Evolutionary conservation across 2,329 filamentous ascomycete species (phyloP), one percentile per base, ranked within the genome.

Genomic region (Beauveria sp.): DNA sequence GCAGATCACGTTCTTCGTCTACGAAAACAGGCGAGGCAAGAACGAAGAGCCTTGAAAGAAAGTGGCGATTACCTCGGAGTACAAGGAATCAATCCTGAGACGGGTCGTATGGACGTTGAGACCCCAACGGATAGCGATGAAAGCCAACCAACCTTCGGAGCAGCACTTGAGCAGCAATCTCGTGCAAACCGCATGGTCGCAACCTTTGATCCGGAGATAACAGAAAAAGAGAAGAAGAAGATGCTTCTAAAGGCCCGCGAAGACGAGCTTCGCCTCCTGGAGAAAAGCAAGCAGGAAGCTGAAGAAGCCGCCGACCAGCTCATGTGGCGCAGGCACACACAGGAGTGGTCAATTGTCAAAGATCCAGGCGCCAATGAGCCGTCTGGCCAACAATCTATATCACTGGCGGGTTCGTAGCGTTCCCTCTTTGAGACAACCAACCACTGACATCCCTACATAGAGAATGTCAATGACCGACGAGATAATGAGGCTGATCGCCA

Each of bases 31-130:
- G 64, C 69, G 43, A 70, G 73, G 2, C 66, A 67, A 7, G 72
- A 75, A 42, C 76, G 82, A 6, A 75, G 75, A 50, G 76, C 69
- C 46, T 73, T 85, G 60, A 82, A 79, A 64, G 76, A 80, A 60
- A 83, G 80, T 60, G 82, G 82, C 5, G 83, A 87, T 68, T 86
- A 79, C 67, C 76, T 86, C 0, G 83, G 83, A 2, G 80, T 85
- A 1, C 82, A 84, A 62, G 83, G 83, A 3, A 74, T 82, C 59
- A 85, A 86, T 66, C 83, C 83, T 0, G 72, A 76, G 48, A 85
- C 84, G 0, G 82, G 84, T 5, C 73, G 79, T 64, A 77, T 79
- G 54, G 79, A 84, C 62, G 70, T 80, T 16, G 71, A 83, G 43
- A 82, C 80, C 4, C 79, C 80, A 8, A 79, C 79, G 3, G 74